Base-by-base conservation (phyloP, 306 rosid genomes). In the Styphnolobium japonicum region DNA sequence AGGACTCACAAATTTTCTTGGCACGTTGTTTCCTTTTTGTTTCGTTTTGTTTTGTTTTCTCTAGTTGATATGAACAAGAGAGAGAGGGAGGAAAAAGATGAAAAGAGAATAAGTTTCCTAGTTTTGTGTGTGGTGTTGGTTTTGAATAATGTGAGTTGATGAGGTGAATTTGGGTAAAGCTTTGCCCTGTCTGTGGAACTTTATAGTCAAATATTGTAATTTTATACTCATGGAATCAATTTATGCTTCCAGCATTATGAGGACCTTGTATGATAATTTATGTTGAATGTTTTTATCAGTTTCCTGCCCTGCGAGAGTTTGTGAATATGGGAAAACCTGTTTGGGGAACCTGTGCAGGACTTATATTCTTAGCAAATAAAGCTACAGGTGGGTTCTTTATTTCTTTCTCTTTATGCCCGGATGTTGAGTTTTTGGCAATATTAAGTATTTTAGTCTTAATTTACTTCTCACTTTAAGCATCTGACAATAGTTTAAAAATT, bases 281-380 rank as follows among this genome's bases (percentile, higher is more conserved):
- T 69, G 61, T 73, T 51, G 52, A 25, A 49, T 60, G 69, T 69
- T 69, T 82, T 74, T 40, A 33, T 71, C 83, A 95, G 99, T 92
- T 95, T 91, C 99, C 99, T 37, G 88, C 97, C 1, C 70, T 95
- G 83, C 86, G 98, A 33, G 98, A 93, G 85, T 95, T 95, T 78
- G 99, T 95, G 25, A 81, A 86, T 80, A 69, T 86, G 89, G 98
- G 98, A 80, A 95, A 88, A 87, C 99, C 99, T 79, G 99, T 95
- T 43, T 95, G 99, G 99, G 99, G 99, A 82, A 95, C 98, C 69
- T 95, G 99, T 86, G 99, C 99, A 14, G 99, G 99, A 74, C 99
- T 95, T 39, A 93, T 95, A 75, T 95, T 95, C 88, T 82, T 93
- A 85, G 99, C 99, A 58, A 42, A 95, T 80, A 93, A 87, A 57